Evolutionary conservation across 2,329 filamentous ascomycete genomes (phyloP), one percentile per base, ranked within the genome.

Genomic region (Cordyceps farinosa): DNA sequence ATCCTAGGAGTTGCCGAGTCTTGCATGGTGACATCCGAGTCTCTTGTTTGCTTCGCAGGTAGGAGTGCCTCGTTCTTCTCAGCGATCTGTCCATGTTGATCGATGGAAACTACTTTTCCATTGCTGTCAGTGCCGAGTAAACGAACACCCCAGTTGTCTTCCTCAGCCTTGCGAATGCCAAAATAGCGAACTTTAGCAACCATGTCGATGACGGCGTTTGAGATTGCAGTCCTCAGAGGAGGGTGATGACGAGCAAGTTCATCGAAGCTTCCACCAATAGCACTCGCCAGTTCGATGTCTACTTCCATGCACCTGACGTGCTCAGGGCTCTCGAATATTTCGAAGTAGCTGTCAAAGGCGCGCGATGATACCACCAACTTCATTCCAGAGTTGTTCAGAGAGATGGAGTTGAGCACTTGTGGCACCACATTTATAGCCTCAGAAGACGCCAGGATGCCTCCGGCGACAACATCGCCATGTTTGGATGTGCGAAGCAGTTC

Each of bases 171-270:
- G 48, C 82, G 81, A 57, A 86, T 85, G 67, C 90, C 92, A 30
- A 97, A 79, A 67, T 90, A 83, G 47, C 87, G 86, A 42, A 99
- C 89, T 60, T 92, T 87, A 40, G 88, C 88, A 65, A 97, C 86
- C 91, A 98, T 96, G 66, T 92, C 88, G 64, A 96, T 84, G 17
- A 97, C 87, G n/a, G 91, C 89, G 66, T 90, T 89, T 66, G 94
- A 87, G 64, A 99, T 95, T 3, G 88, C 84, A 10, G 84, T 84
- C 68, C 93, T 91, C 51, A 99, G 79, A 29, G 86, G 83, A 0
- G 96, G 95, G 70, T 99, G 95, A 72, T 99, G 95, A 47, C 95
- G 88, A 59, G 94, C 90, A 64, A 99, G 83, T 75, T 99, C 95
- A 74, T 99, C 95, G 71, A 99, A 97, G 47, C 88, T 90, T 32